Evolutionary conservation across 306 rosid species (phyloP), one percentile per base, ranked within the genome.

Genomic region (Sindora glabra): DNA sequence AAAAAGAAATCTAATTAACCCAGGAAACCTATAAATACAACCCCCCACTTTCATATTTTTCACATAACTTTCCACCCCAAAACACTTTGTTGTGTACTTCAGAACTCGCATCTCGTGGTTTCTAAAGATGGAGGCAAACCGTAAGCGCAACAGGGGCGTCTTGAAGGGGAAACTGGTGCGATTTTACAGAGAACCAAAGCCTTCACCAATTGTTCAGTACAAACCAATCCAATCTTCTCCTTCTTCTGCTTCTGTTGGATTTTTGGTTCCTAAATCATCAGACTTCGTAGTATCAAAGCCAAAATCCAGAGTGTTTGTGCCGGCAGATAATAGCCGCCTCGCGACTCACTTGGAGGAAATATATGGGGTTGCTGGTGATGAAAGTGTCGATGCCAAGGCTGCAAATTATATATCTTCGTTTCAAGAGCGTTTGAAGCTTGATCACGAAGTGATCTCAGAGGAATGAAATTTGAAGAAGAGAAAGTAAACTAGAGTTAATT

Each of bases 321-420:
- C 74, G 3, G 60, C 81, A 0, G 80, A 77, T 1, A 48, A 14
- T 13, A 33, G 37, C 14, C 59, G 62, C 9, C 70, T 68, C 63
- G 14, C 51, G 15, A n/a, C 47, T 22, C 69, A 56, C 14, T 40
- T 67, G 27, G 84, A 82, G 8, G 69, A 33, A 27, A 44, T 48
- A 0, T 64, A 82, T 23, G 82, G 84, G 5, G n/a, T 65, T 0
- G 69, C 71, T 1, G 79, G 14, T 0, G 98, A 91, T 40, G 98
- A 91, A 19, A 49, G 77, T 10, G 81, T 87, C 0, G 96, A 91
- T 51, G 5, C 38, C 10, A 91, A 85, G 73, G 98, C 96, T 33
- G 74, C 70, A 16, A 34, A 29, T 15, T 91, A 83, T 41, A 85
- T 91, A 13, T 72, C 89, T 17, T 79, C 62, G 48, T 85, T 83